Evolutionary conservation across 2,329 filamentous ascomycete species (phyloP), one percentile per base, ranked within the genome.

Genomic region (Lasiodiplodia theobromae): DNA sequence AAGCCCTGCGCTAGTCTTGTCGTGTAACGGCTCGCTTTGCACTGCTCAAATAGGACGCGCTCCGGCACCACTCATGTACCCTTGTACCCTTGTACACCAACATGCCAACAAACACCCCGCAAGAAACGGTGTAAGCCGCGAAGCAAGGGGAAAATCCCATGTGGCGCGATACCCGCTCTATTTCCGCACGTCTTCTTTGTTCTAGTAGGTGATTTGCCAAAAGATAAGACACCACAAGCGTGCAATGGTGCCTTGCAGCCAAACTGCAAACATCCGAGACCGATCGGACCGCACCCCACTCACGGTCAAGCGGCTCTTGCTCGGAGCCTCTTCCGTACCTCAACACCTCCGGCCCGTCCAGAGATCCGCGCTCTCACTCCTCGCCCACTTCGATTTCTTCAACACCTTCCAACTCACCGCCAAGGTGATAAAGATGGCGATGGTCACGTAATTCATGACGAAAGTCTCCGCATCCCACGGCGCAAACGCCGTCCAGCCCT

Each of bases 401-500:
- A 57, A 14, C 7, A 40, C 2, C 3, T 44, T 44, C 56, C 37
- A 44, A 0, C 37, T 23, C 2, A 21, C 12, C 11, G 56, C 37
- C 3, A 60, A 18, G 6, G 7, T 14, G 2, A 60, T 7, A 23
- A 57, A 40, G 1, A 38, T n/a, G 2, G 28, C 54, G 2, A 57
- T 38, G 8, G 38, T n/a, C 16, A 57, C 54, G 12, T 57, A 57
- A 10, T 37, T 38, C 54, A 57, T 38, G 10, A 38, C 31, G 31
- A 57, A 57, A 0, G 6, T n/a, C 18, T 38, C 54, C 1, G 21
- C 54, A 21, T n/a, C 31, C 31, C 31, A 57, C 31, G 77, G 77
- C 12, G 34, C 16, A n/a, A 56, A 49, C n/a, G 34, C 77, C 47
- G 53, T 77, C 34, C 52, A 57, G 34, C 72, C 71, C 70, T 81